Conservation (phyloP, 306 rosid species). For the Arachis stenosperma region DNA sequence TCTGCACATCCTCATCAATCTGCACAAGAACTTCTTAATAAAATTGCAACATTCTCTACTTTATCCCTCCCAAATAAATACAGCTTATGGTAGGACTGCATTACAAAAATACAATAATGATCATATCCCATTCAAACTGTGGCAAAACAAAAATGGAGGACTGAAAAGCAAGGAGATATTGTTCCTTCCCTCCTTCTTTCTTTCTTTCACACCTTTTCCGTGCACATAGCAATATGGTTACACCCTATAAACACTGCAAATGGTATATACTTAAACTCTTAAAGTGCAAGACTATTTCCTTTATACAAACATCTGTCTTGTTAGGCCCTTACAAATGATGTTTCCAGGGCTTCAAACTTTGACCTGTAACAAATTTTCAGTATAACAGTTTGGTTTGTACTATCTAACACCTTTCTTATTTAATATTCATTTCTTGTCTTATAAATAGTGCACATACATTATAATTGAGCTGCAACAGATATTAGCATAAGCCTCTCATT, state of each 20-base stretch:
- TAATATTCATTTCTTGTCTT: too few relatives aligned
- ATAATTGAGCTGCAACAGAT: background rate
- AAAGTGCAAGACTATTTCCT: background rate
- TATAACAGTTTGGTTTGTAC: background rate
- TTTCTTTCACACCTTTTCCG: background rate
- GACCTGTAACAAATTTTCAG: background rate
- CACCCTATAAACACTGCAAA: background rate
- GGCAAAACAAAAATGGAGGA: background rate
- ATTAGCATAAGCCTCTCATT: background rate
- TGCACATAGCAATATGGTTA: background rate
- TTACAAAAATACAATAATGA: background rate
- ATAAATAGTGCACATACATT: background rate
- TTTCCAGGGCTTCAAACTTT: background rate
- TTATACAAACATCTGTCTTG: background rate
- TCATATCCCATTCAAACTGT: background rate
- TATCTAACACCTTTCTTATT: background rate
- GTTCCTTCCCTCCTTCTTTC: background rate
- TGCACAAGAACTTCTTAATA: slow-evolving; percentile 36
- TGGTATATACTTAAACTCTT: background rate
- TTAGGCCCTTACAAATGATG: background rate
- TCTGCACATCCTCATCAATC: slow-evolving; percentile 91
- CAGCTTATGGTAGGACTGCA: slow-evolving; percentile 1
- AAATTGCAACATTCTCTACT: slow-evolving; percentile 2
- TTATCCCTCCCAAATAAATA: slow-evolving; percentile 3
- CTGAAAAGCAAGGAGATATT: background rate